Conservation (phyloP, 306 rosid species). For the Begonia peltatifolia region DNA sequence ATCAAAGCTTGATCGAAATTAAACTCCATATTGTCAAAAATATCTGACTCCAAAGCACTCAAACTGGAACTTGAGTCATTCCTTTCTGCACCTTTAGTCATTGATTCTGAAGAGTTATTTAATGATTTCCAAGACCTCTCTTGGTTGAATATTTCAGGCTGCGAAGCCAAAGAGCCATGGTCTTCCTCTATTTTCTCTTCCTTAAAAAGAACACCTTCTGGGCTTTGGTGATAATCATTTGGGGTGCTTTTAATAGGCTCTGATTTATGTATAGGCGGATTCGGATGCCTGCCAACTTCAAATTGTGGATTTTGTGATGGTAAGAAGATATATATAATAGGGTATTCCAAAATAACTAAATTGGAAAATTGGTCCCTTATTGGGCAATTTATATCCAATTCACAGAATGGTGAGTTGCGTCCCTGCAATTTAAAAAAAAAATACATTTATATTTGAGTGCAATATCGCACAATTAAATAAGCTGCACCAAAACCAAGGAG, state of each 20-base stretch:
- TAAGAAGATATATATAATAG: constrained; percentile 54
- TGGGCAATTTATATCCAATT: constrained; percentile 51
- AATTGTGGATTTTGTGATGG: constrained; percentile 34
- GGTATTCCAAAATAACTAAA: constrained; percentile 10
- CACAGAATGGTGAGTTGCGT: constrained; percentile 45
- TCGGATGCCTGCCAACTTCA: constrained; percentile 18
- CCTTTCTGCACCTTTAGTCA: neutral
- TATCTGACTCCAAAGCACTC: too few species aligned
- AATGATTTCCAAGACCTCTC: constrained; percentile 17
- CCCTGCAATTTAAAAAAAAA: constrained; percentile 36
- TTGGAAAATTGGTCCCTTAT: constrained; percentile 45
- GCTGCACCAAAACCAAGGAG: too few species aligned
- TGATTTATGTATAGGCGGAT: constrained; percentile 18
- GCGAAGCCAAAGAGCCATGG: constrained; percentile 20
- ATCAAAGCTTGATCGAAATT: constrained; percentile 50
- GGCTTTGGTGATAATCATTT: constrained; percentile 18
- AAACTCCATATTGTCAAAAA: constrained; percentile 15
- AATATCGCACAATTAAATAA: too few species aligned
- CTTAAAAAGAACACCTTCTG: constrained; percentile 36
- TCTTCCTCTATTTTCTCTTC: constrained; percentile 74
- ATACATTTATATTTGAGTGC: neutral
- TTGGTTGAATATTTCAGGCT: constrained; percentile 22
- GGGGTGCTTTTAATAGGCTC: constrained; percentile 18
- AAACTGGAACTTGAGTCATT: too few species aligned
- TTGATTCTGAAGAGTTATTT: constrained; percentile 16